Conservation (phyloP, 2,329 filamentous ascomycete species). For the Clonostachys rosea region DNA sequence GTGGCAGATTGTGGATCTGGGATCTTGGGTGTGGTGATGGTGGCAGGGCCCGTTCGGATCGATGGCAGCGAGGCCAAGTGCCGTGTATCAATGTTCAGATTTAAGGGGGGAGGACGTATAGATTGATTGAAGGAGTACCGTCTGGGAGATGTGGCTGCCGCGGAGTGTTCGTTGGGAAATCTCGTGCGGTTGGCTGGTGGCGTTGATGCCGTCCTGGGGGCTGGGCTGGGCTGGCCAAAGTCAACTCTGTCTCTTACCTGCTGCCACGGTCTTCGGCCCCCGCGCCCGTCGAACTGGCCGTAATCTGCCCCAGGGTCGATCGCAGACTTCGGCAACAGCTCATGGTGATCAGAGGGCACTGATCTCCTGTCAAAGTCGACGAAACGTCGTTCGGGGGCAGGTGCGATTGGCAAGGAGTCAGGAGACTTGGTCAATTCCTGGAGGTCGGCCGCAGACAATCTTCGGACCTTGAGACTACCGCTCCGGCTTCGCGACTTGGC, state of each 20-base stretch:
- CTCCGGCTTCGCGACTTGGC: constrained; percentile 9
- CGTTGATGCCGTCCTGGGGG: constrained; percentile 43
- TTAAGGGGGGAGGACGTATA: constrained; percentile 34
- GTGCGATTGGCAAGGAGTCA: constrained; percentile 52
- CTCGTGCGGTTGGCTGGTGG: constrained; percentile 41
- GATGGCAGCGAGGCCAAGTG: constrained; percentile 8
- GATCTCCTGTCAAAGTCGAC: neutral
- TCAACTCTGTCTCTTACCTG: constrained; percentile 5
- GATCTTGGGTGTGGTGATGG: constrained; percentile 4
- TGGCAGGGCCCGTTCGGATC: constrained; percentile 13
- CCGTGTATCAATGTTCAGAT: constrained; percentile 29
- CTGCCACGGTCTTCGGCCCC: neutral
- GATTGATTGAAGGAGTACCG: constrained; percentile 46
- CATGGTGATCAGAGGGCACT: constrained; percentile 21
- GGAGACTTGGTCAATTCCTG: constrained; percentile 51
- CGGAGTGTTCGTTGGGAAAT: constrained; percentile 13
- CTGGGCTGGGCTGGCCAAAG: constrained; percentile 20
- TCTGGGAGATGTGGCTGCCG: constrained; percentile 25
- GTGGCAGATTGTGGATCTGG: neutral
- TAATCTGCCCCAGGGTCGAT: neutral
- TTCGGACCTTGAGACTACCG: constrained; percentile 32
- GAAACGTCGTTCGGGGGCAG: constrained; percentile 14
- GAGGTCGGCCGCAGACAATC: constrained; percentile 54
- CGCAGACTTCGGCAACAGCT: constrained; percentile 6
- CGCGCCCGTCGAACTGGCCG: constrained; percentile 10